Conservation (phyloP, 2,329 filamentous ascomycete species). For the Curvularia spicifera region DNA sequence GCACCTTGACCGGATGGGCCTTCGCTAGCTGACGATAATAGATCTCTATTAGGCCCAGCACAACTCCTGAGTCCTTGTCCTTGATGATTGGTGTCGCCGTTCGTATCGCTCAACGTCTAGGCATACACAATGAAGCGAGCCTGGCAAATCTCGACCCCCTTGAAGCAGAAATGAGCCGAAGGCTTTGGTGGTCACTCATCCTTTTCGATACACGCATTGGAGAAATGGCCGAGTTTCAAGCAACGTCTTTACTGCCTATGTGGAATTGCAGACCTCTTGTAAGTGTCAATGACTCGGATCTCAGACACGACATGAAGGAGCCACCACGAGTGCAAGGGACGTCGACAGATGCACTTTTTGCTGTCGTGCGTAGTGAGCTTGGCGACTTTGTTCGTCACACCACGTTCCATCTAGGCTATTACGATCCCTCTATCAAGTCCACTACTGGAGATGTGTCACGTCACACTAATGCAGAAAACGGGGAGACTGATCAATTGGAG, state of each 20-base stretch:
- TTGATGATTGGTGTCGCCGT: not conserved
- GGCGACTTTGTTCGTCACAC: not conserved
- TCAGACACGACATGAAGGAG: not conserved
- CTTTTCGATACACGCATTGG: not conserved
- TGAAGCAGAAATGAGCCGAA: not conserved
- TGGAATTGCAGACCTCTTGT: not conserved
- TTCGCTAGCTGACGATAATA: not conserved
- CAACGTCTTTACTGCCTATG: not conserved
- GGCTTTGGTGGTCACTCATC: not conserved
- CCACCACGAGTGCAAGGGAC: not conserved
- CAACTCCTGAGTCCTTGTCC: not conserved
- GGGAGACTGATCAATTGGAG: not conserved
- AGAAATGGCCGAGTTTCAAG: not conserved
- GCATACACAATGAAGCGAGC: not conserved
- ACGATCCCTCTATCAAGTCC: not conserved
- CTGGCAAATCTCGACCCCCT: not conserved
- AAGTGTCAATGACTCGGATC: not conserved
- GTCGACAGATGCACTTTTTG: not conserved
- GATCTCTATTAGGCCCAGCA: not conserved
- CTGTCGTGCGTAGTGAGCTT: not conserved
- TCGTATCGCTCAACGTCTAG: not conserved
- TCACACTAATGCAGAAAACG: not conserved
- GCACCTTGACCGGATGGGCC: not conserved
- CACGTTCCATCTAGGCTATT: not conserved
- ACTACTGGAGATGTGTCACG: not conserved